These are phyloP conservation scores for Aspergillus sojae DNA, from an alignment of 2,329 filamentous ascomycete species.

Conservation along the genomic window DNA sequence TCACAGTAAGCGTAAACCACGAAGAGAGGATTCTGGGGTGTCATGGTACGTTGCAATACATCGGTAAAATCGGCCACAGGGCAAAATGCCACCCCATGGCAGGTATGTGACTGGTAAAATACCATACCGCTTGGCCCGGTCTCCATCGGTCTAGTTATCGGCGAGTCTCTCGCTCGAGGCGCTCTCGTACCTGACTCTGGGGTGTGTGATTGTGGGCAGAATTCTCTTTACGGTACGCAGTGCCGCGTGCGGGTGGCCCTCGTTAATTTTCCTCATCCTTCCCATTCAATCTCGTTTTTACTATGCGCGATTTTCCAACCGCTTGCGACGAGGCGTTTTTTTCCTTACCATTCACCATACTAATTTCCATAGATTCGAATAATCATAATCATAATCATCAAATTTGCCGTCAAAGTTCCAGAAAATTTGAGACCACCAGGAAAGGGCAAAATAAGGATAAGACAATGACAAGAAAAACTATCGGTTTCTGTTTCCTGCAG, in stretches of 20 bases:
- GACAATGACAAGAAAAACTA: conserved; percentile 12
- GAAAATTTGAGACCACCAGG: background rate
- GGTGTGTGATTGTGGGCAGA: background rate
- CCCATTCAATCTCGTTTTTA: conserved; percentile 15
- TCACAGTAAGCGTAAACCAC: conserved; percentile 10
- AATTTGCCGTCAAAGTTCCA: conserved; percentile 6
- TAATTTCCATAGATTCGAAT: conserved; percentile 14
- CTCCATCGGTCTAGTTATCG: background rate
- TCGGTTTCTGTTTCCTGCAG: conserved; percentile 2
- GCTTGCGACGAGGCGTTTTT: conserved; percentile 16
- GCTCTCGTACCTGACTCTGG: conserved; percentile 1
- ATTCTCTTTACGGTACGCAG: conserved; percentile 13
- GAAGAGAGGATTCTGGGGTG: conserved; percentile 8
- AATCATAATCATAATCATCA: conserved; percentile 14
- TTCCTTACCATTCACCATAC: background rate
- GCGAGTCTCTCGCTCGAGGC: background rate
- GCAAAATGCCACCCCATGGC: background rate
- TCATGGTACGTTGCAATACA: conserved; percentile 3
- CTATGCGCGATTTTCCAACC: conserved; percentile 32
- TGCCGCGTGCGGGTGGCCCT: conserved; percentile 27
- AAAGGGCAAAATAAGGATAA: conserved; percentile 8
- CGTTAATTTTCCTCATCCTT: conserved; percentile 25
- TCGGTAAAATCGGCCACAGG: conserved; percentile 6
- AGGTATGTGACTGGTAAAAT: background rate
- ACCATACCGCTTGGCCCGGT: conserved; percentile 5